Conservation (phyloP, 129 eudicot genomes). For the Calendula officinalis region DNA sequence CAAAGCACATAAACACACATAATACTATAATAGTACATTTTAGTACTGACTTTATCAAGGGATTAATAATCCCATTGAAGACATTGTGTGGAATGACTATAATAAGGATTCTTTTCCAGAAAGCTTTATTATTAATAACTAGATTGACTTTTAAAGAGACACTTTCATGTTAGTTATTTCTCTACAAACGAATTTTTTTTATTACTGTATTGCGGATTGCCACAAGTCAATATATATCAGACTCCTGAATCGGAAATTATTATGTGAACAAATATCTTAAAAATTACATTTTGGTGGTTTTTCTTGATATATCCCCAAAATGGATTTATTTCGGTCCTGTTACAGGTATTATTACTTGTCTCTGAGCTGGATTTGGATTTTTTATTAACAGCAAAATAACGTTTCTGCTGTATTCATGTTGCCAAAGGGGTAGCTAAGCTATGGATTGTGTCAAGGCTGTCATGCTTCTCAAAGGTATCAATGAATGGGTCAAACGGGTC, state of each 20-base stretch:
- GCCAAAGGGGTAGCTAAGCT: conserved; percentile 58
- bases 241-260: not conserved
- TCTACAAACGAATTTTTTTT: no score
- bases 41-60: no score
- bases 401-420: conserved; percentile 53
- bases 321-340: conserved; percentile 11
- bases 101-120: no score
- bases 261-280: not conserved
- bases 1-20: not conserved
- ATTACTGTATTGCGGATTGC: no score
- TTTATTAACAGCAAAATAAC: conserved; percentile 22
- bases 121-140: no score
- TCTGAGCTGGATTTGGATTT: conserved; percentile 25
- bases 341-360: conserved; percentile 32
- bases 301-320: conserved; percentile 7
- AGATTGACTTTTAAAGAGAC: no score
- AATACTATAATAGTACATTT: no score
- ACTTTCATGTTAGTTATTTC: no score
- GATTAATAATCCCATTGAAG: no score
- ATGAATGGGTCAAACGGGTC: not conserved
- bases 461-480: conserved; percentile 54
- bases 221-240: no score
- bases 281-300: not conserved
- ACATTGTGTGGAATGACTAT: no score
- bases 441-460: conserved; percentile 61